Evolutionary conservation across 2,329 filamentous ascomycete species (phyloP), one percentile per base, ranked within the genome.

Genomic region (Aspergillus novoparasiticus): DNA sequence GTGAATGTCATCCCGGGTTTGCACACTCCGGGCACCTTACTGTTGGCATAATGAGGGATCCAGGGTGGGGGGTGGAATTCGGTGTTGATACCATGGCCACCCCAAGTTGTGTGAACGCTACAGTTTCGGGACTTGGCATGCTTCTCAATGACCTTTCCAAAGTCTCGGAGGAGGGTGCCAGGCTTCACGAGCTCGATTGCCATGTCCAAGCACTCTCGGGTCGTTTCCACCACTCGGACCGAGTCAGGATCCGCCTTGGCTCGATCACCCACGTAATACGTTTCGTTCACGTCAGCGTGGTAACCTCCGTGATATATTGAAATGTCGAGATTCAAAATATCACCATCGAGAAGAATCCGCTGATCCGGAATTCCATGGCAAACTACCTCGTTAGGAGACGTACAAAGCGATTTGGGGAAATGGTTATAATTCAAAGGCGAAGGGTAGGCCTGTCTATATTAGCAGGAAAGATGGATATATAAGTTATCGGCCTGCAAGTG

Each of bases 1-100:
- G 94, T 97, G 73, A 97, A 97, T 57, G 92, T 95, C 92, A 96
- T 96, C 36, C 94, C 94, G 0, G 91, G 88, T 80, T 96, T 96
- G 68, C 92, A 94, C 73, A 90, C 87, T 55, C 94, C 94, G 0
- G 93, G 34, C 34, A 36, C 91, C 85, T 97, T 97, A 80, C 96
- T 97, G 84, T 96, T 96, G 59, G 89, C 93, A 74, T 97, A 97
- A 78, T 97, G 94, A 6, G 94, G 94, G 48, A 97, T 90, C 76
- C 94, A 97, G 1, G 94, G 94, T 36, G 93, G 88, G 77, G 89
- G 90, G 77, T 97, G 94, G 83, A 97, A 97, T 45, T 95, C 84
- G 59, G 86, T 88, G 80, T 96, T 94, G 79, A 97, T 90, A 64
- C 93, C 94, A 76, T 97, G 94, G 36, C 94, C 94, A 72, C 93